Base-by-base conservation (phyloP, 2,329 filamentous ascomycete species). In the Coniella vitis region DNA sequence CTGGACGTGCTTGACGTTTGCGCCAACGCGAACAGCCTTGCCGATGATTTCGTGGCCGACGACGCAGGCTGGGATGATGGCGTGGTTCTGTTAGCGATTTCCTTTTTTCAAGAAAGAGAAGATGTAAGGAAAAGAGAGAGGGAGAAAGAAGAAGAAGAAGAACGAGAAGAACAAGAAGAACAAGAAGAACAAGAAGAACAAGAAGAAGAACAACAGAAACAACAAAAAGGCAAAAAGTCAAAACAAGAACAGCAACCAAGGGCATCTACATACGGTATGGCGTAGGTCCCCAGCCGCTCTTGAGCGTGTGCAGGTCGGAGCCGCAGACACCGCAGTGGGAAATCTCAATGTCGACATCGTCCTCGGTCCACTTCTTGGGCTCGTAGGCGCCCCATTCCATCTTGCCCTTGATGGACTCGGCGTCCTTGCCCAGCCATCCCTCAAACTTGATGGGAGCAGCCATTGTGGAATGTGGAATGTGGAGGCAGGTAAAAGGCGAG, bases 11-110 rank as follows among this genome's bases (percentile, higher is more conserved):
- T 62, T 64, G 13, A 71, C 68, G 40, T 68, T 59, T n/a, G 63
- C 63, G 19, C 76, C 77, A 25, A 79, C 65, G 20, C 71, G 70
- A 21, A 73, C 69, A 4, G 72, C 73, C 10, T 66, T 72, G 37
- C 79, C 79, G 54, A 81, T 70, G 38, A 82, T 82, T 55, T 83
- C 79, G 58, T 82, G 79, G 46, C 79, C 79, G 25, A 79, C 74
- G 38, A 75, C 73, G 54, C 69, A 72, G 20, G 69, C 68, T 64
- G 29, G 21, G 10, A n/a, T 17, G 17, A 13, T 8, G 3, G 5
- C 9, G 35, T 47, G 44, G 34, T 19, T 7, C 9, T 12, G 14
- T 37, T 7, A 29, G 25, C 10, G 25, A 10, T 29, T 5, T 5
- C 5, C 10, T 5, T 10, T 29, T 29, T 29, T 5, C 25, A 10